Conservation (phyloP, 1,284 basidiomycete genomes). For the Boletellus deceptivus region DNA sequence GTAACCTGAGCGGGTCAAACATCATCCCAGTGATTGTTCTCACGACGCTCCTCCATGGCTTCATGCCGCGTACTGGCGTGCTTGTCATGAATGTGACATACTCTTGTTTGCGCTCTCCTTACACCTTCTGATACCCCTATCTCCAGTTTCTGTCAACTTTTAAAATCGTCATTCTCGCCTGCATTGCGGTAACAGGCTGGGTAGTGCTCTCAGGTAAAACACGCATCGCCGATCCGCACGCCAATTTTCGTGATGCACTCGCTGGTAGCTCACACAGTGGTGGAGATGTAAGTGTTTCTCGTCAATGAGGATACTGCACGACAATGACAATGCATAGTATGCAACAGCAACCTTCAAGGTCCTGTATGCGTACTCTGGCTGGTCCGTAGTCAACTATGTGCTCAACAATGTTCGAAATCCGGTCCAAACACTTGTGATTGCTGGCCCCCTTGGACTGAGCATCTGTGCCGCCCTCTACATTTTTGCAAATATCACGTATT, state of each 20-base stretch:
- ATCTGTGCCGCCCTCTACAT: constrained; percentile 49
- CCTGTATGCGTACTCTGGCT: constrained; percentile 53
- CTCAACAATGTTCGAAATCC: constrained; percentile 54
- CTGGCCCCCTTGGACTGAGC: constrained; percentile 50
- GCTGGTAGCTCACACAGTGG: constrained; percentile 46
- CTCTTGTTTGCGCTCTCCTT: not conserved
- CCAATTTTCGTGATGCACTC: constrained; percentile 51
- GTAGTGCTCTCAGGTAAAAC: constrained; percentile 51
- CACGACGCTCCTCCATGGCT: constrained; percentile 45
- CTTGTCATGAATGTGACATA: constrained; percentile 47
- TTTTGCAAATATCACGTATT: constrained; percentile 54
- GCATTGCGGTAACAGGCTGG: constrained; percentile 39
- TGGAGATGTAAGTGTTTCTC: constrained; percentile 36
- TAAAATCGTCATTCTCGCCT: constrained; percentile 28
- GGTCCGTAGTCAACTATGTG: constrained; percentile 53
- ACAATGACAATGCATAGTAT: constrained; percentile 37
- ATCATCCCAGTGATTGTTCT: constrained; percentile 40
- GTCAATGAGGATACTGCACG: not conserved
- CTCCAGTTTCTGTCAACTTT: constrained; percentile 19
- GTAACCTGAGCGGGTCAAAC: not conserved
- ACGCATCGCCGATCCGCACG: constrained; percentile 39
- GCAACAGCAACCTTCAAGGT: constrained; percentile 61
- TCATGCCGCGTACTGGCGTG: constrained; percentile 45
- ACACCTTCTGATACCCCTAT: not conserved
- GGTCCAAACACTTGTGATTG: constrained; percentile 51